phyloP scores from a whole-genome alignment of 2,329 filamentous ascomycete genomes.

The Scopulariopsis brevicaulis region DNA sequence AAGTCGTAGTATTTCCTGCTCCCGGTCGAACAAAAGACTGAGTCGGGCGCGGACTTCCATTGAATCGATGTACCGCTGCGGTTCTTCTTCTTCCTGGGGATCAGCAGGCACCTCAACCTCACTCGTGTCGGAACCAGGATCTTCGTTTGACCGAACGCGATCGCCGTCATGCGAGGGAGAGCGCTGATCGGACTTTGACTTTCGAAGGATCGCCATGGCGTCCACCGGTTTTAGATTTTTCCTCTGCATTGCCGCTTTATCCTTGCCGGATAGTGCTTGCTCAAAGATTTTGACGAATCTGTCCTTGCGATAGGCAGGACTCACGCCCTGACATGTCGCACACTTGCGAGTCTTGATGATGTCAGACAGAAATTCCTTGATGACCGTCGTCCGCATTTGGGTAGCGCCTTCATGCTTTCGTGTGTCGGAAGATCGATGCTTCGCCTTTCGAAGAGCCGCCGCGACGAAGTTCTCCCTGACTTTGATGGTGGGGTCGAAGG shows the following conservation, averaged over 20 bases:
- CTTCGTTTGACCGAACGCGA: slow-evolving; percentile 18
- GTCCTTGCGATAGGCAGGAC: slow-evolving; percentile 79
- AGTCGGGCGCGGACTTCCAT: slow-evolving; percentile 76
- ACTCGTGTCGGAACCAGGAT: slow-evolving; percentile 32
- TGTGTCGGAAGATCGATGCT: slow-evolving; percentile 13
- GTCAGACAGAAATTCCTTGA: slow-evolving; percentile 71
- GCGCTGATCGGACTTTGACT: slow-evolving; percentile 14
- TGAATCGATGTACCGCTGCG: slow-evolving; percentile 68
- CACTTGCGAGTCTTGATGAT: slow-evolving; percentile 64
- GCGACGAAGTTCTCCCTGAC: slow-evolving; percentile 28
- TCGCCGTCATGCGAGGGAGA: neutral
- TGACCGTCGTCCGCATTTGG: slow-evolving; percentile 61
- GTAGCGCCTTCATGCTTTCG: slow-evolving; percentile 76
- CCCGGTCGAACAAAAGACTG: slow-evolving; percentile 71
- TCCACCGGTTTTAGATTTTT: slow-evolving; percentile 56
- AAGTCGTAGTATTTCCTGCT: slow-evolving; percentile 73
- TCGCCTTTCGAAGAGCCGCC: slow-evolving; percentile 49
- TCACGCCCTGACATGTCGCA: slow-evolving; percentile 54
- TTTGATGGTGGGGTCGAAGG: slow-evolving; percentile 28
- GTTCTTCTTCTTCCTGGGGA: slow-evolving; percentile 19
- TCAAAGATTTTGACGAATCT: slow-evolving; percentile 89
- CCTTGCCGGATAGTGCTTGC: slow-evolving; percentile 63
- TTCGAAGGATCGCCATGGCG: slow-evolving; percentile 40
- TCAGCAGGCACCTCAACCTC: slow-evolving; percentile 17
- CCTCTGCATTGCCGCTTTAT: slow-evolving; percentile 66